These are phyloP conservation scores for Leptomonas pyrrhocoris DNA, from an alignment of 208 protist species.

Conservation along the genomic window DNA sequence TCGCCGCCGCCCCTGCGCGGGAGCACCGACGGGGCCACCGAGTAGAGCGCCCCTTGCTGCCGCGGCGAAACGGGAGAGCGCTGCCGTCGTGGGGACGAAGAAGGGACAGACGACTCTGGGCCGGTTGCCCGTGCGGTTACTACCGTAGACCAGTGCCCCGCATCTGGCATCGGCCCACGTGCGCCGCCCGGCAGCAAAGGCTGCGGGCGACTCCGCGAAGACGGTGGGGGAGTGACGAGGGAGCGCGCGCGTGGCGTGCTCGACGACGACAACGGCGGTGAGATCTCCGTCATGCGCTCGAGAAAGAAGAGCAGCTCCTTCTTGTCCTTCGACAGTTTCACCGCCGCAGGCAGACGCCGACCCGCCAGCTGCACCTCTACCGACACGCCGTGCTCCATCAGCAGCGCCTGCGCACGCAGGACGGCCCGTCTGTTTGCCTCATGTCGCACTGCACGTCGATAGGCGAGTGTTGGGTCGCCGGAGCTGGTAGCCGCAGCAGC, in stretches of 20 bases:
- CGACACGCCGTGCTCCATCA: slow-evolving; percentile 29
- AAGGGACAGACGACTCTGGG: neutral
- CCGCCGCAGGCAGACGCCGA: slow-evolving; percentile 27
- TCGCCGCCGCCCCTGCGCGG: neutral
- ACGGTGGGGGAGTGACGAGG: slow-evolving; percentile 2
- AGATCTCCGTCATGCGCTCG: slow-evolving; percentile 21
- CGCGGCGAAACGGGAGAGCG: neutral
- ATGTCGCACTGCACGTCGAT: slow-evolving; percentile 9
- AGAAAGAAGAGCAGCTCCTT: slow-evolving; percentile 52
- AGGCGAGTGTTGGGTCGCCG: neutral
- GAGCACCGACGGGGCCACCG: slow-evolving; percentile 8
- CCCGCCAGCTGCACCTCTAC: slow-evolving; percentile 37
- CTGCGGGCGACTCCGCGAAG: neutral
- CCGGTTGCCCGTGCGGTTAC: too few species aligned
- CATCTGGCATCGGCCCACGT: neutral
- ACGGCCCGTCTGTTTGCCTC: slow-evolving; percentile 7
- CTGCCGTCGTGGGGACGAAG: neutral
- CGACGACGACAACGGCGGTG: neutral
- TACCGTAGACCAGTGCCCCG: neutral
- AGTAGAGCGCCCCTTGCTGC: slow-evolving; percentile 9
- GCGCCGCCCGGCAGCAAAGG: neutral
- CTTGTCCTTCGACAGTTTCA: slow-evolving; percentile 45
- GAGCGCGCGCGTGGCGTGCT: slow-evolving; percentile 6
- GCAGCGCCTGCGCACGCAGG: slow-evolving; percentile 22
- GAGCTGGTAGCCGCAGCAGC: neutral